Percentiles rank a stretch among this genome's conserved stretches.
These are phyloP conservation scores for Multifurca ochricompacta DNA, from an alignment of 768 basidiomycete genomes.

Conservation along the genomic window DNA sequence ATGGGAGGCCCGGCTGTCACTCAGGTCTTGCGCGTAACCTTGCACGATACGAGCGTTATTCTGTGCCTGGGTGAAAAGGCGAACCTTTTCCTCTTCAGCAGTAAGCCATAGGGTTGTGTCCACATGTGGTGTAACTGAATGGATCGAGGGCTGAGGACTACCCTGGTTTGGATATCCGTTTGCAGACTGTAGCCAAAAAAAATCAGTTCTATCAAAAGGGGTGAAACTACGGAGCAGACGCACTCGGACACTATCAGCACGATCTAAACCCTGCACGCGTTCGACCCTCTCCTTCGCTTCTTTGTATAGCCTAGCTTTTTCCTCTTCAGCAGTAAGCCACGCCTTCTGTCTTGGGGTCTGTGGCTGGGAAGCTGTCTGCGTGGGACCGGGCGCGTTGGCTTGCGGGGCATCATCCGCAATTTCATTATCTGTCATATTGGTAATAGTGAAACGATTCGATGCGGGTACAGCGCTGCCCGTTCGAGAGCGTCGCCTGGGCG, in stretches of 20 bases:
- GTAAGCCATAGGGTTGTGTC: constrained; percentile 41
- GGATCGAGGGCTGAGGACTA: constrained; percentile 23
- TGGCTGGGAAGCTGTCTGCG: not conserved
- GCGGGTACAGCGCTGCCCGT: constrained; percentile 24
- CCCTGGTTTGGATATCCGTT: constrained; percentile 5
- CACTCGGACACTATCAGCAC: constrained; percentile 25
- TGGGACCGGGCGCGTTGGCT: constrained; percentile 11
- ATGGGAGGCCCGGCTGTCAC: constrained; percentile 23
- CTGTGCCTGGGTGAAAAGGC: constrained; percentile 62
- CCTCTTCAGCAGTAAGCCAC: constrained; percentile 36
- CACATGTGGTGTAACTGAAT: constrained; percentile 8
- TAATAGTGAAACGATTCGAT: constrained; percentile 34
- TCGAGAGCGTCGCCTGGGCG: constrained; percentile 27
- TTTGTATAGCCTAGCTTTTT: constrained; percentile 37
- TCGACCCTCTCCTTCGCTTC: constrained; percentile 34
- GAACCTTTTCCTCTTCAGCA: constrained; percentile 70
- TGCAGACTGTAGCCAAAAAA: not conserved
- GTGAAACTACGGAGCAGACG: constrained; percentile 8
- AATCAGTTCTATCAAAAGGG: no score
- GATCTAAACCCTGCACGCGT: constrained; percentile 31
- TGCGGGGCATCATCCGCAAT: constrained; percentile 38
- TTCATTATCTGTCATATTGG: constrained; percentile 34
- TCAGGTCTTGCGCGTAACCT: constrained; percentile 29
- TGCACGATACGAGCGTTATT: constrained; percentile 56
- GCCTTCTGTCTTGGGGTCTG: not conserved